Evolutionary conservation across 1,284 basidiomycete genomes (phyloP), one percentile per base, ranked within the genome.

Genomic region (Rhodotorula sp.): DNA sequence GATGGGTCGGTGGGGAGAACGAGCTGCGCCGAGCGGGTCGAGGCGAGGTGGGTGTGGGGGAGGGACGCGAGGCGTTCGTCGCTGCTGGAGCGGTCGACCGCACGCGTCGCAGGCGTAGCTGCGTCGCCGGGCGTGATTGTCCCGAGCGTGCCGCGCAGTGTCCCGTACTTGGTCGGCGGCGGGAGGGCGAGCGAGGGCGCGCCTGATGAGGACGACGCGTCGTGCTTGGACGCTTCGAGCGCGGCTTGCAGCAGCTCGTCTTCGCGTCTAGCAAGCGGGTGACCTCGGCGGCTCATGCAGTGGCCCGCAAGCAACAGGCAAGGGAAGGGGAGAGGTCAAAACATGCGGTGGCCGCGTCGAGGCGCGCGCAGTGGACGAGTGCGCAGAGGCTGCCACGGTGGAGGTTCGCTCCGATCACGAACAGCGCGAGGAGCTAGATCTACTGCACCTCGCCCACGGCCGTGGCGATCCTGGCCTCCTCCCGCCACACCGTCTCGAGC

Each of bases 401-500:
- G 25, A 8, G 25, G 2, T 15, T 27, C 15, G 27, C 25, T 3
- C 27, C 13, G 48, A 27, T 7, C 5, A n/a, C 25, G 25, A 50
- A 15, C 48, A 27, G 8, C 48, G 5, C 10, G 25, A 21, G 27
- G n/a, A n/a, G n/a, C n/a, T n/a, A n/a, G n/a, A 10, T 54, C 53
- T 54, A 34, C 9, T 54, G 32, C 53, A 32, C 32, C 32, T 34
- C 53, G 7, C 15, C 53, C 1, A 74, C 73, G 5, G 44, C 70
- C 13, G 51, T 29, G n/a, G 69, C 73, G n/a, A 75, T 71, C 48
- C 64, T 29, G 32, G 17, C 15, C 55, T 75, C 71, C 13, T 61
- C 71, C 50, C 36, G 27, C 73, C 71, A 73, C 1, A 77, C 62
- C 29, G 66, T 67, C 55, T 61, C 53, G 13, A 76, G 21, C 74